phyloP scores from a whole-genome alignment of 2,329 filamentous ascomycete species.

The Hymenoscyphus linearis region DNA sequence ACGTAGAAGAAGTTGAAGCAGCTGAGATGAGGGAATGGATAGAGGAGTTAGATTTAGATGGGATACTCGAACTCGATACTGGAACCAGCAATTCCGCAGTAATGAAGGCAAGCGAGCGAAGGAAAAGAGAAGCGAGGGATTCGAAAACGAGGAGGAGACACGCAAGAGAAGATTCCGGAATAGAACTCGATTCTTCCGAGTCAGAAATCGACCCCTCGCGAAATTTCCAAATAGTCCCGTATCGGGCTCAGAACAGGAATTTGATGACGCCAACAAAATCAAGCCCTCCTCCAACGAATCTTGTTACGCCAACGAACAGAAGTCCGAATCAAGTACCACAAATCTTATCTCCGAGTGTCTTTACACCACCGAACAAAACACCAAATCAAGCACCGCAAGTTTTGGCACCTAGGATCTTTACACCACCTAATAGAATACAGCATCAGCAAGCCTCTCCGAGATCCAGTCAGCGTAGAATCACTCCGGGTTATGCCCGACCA shows the following conservation, averaged over 20 bases:
- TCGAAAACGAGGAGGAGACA: not conserved
- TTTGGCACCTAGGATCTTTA: not conserved
- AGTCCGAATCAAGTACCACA: no score
- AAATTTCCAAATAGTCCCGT: not conserved
- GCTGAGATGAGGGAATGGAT: constrained; percentile 6
- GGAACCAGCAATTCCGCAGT: not conserved
- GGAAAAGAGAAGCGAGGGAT: not conserved
- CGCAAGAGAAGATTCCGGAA: constrained; percentile 2
- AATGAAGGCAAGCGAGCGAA: not conserved
- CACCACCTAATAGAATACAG: not conserved
- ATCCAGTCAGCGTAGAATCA: not conserved
- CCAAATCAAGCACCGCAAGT: not conserved
- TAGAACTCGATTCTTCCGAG: not conserved
- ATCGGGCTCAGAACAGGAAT: not conserved
- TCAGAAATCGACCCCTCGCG: not conserved
- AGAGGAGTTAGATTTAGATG: not conserved
- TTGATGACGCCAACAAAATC: not conserved
- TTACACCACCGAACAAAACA: not conserved
- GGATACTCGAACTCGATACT: not conserved
- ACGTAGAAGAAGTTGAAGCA: constrained; percentile 14
- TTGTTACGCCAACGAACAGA: no score
- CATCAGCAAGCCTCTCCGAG: not conserved
- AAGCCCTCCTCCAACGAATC: no score
- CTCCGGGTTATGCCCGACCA: not conserved
- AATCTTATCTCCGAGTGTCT: not conserved